Conservation (phyloP, 176 grass and related monocot species). For the Areca catechu region DNA sequence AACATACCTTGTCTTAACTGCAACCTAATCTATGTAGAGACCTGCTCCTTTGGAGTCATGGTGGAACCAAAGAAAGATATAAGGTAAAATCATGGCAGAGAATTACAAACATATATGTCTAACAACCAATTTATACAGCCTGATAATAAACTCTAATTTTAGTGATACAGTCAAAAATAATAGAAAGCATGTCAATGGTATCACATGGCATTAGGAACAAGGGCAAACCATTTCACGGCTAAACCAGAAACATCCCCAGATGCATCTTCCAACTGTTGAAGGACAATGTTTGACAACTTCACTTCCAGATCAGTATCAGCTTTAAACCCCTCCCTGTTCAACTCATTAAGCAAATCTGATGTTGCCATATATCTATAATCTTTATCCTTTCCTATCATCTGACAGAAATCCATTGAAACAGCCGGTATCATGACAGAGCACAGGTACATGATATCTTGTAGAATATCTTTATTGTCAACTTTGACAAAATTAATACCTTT, state of each 20-base stretch:
- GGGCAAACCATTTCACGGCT: conserved; percentile 82
- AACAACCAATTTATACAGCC: no score
- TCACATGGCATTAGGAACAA: not conserved
- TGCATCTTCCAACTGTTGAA: conserved; percentile 88
- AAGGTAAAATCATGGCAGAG: no score
- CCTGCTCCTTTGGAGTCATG: no score
- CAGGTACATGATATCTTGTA: not conserved
- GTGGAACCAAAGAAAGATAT: no score
- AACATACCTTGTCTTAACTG: no score
- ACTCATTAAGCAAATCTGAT: conserved; percentile 76
- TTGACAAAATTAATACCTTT: conserved; percentile 31
- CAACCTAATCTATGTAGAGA: no score
- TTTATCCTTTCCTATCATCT: conserved; percentile 96
- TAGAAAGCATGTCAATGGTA: not conserved
- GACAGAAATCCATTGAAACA: conserved; percentile 13
- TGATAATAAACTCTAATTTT: no score
- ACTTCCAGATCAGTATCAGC: conserved; percentile 57
- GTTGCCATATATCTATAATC: conserved; percentile 98
- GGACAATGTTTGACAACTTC: conserved; percentile 60
- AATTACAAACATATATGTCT: no score
- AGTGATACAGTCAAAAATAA: conserved; percentile 6
- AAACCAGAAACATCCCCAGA: conserved; percentile 90
- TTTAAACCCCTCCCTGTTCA: conserved; percentile 68
- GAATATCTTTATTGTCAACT: not conserved
- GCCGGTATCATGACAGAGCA: conserved; percentile 4